Evolutionary conservation across 2,329 filamentous ascomycete genomes (phyloP).

Genomic region (Grosmannia huntii): DNA sequence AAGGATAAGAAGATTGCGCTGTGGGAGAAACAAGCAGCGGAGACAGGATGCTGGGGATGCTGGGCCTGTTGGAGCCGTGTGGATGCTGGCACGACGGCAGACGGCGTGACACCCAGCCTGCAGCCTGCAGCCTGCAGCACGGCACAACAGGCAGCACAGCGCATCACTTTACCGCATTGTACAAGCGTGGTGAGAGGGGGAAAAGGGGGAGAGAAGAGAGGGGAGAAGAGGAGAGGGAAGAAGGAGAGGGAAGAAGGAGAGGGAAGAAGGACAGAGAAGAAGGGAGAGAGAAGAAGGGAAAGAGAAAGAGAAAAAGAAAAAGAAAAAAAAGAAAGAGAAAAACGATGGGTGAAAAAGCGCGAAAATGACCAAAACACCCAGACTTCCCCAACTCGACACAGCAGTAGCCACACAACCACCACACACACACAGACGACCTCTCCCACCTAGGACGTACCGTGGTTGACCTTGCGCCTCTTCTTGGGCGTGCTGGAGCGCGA

Average conservation of each 20-base stretch:
- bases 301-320: too few species aligned
- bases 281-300: not conserved
- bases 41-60: too few species aligned
- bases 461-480: constrained; percentile 81
- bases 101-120: not conserved
- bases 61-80: too few species aligned
- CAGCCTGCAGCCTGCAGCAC: not conserved
- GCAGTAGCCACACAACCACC: not conserved
- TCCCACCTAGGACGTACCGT: constrained; percentile 51
- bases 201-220: not conserved
- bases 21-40: not conserved
- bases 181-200: not conserved
- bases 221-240: not conserved
- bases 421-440: not conserved
- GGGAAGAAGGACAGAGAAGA: too few species aligned
- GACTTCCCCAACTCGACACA: too few species aligned
- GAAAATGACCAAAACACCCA: too few species aligned
- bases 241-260: not conserved
- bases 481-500: constrained; percentile 47
- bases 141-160: not conserved
- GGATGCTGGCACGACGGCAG: not conserved
- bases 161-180: not conserved
- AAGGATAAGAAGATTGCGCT: too few species aligned
- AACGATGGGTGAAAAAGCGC: too few species aligned
- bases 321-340: too few species aligned